These are phyloP conservation scores for Diaporthe longicolla DNA, from an alignment of 2,329 filamentous ascomycete genomes.

Conservation along the genomic window DNA sequence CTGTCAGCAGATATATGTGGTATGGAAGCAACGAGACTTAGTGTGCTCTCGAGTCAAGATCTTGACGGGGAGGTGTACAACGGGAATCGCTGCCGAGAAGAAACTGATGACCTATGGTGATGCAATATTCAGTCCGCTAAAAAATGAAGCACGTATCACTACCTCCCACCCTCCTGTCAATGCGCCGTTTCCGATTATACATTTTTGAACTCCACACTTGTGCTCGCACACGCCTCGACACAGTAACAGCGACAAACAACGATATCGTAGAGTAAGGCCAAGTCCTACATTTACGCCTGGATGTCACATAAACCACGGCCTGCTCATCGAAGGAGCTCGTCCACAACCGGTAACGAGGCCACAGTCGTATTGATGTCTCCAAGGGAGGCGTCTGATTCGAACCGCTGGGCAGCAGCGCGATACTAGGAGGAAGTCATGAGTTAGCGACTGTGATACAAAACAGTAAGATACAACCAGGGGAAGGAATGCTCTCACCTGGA, in stretches of 20 bases:
- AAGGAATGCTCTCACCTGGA: slow-evolving; percentile 73
- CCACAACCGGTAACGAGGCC: slow-evolving; percentile 20
- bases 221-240: neutral
- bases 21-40: neutral
- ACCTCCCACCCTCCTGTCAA: neutral
- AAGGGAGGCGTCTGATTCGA: slow-evolving; percentile 37
- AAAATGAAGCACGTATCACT: neutral
- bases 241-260: neutral
- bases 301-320: neutral
- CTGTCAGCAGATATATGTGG: neutral
- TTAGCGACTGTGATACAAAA: neutral
- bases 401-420: slow-evolving; percentile 49
- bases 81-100: neutral
- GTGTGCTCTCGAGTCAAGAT: neutral
- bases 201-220: slow-evolving; percentile 6
- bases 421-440: slow-evolving; percentile 50
- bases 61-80: neutral
- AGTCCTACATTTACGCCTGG: neutral
- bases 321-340: slow-evolving; percentile 38
- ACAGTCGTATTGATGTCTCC: slow-evolving; percentile 25
- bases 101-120: neutral
- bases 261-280: neutral
- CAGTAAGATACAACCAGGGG: neutral
- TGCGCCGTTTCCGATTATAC: neutral
- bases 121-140: neutral